Base-by-base conservation (phyloP, 2,329 filamentous ascomycete species). In the Pseudocercospora ulei region DNA sequence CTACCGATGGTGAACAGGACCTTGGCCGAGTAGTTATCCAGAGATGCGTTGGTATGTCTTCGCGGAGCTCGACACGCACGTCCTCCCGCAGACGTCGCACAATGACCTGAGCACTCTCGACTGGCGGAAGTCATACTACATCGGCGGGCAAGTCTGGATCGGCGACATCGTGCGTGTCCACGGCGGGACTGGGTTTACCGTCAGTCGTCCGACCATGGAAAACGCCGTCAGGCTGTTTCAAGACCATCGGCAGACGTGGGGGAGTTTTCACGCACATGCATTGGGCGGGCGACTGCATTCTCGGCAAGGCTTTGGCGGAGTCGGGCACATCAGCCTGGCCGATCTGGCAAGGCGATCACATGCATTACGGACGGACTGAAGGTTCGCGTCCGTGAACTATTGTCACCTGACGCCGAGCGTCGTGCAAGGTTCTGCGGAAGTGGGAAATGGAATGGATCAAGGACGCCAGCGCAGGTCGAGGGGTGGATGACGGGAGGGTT, bases 31-130 rank as follows among this genome's bases (percentile, higher is more conserved):
- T 33, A n/a, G n/a, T n/a, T 54, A 57, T 26, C 66, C 67, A 2
- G 57, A 70, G 16, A 69, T 68, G 33, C 70, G 68, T 39, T 77
- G 73, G 73, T 76, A 68, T 45, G 59, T 74, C 35, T 76, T 76
- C 52, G 66, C 73, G 29, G 72, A 75, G 48, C 67, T 70, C 1
- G 73, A 76, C 50, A 75, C 71, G 0, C 74, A 71, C 44, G 56
- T 75, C 28, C 60, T 71, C 5, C 70, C 71, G 62, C 57, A 64
- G 23, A 70, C 69, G 9, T 31, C 64, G 8, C 47, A 67, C 14
- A 58, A 62, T 18, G 66, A 65, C 56, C 45, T 63, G 4, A 45
- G 48, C 20, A 49, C 58, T 7, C 52, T 66, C 5, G 62, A 67
- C 38, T 57, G 57, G 20, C 54, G 57, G n/a, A 62, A 63, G 20